phyloP scores from a whole-genome alignment of 2,329 filamentous ascomycete genomes.

The Aureobasidium musti region DNA sequence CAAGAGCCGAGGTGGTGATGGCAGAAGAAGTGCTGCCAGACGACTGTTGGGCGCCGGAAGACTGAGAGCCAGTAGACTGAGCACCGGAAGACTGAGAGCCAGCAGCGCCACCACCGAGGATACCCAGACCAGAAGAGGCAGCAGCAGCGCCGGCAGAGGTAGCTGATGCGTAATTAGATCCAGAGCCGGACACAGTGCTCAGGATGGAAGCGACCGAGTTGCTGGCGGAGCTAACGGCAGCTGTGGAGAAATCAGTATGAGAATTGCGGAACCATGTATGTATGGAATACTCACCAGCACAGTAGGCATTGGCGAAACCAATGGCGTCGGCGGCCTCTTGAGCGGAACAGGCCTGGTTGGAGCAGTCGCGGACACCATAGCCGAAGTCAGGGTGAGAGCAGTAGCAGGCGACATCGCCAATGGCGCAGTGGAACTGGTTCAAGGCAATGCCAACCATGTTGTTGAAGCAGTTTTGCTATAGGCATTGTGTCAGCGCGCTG shows the following conservation, averaged over 20 bases:
- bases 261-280: neutral
- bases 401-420: conserved; percentile 41
- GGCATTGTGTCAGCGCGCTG: conserved; percentile 12
- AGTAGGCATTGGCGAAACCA: conserved; percentile 41
- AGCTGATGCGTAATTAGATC: conserved; percentile 30
- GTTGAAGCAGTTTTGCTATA: conserved; percentile 42
- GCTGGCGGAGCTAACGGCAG: conserved; percentile 21
- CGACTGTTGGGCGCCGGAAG: conserved; percentile 12
- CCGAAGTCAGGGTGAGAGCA: conserved; percentile 43
- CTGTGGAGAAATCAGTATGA: conserved; percentile 21
- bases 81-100: neutral
- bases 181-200: conserved; percentile 27
- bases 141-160: conserved; percentile 30
- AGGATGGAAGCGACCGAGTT: conserved; percentile 26
- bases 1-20: conserved; percentile 40
- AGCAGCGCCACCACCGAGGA: neutral
- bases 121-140: neutral
- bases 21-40: conserved; percentile 27
- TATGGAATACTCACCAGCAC: conserved; percentile 31
- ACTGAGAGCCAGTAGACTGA: conserved; percentile 2
- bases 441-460: conserved; percentile 42
- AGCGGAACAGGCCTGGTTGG: conserved; percentile 41
- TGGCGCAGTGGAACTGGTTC: conserved; percentile 38
- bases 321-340: conserved; percentile 37
- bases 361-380: conserved; percentile 46